Evolutionary conservation across 345 rosid genomes (phyloP).

Genomic region (Sonneratia caseolaris): DNA sequence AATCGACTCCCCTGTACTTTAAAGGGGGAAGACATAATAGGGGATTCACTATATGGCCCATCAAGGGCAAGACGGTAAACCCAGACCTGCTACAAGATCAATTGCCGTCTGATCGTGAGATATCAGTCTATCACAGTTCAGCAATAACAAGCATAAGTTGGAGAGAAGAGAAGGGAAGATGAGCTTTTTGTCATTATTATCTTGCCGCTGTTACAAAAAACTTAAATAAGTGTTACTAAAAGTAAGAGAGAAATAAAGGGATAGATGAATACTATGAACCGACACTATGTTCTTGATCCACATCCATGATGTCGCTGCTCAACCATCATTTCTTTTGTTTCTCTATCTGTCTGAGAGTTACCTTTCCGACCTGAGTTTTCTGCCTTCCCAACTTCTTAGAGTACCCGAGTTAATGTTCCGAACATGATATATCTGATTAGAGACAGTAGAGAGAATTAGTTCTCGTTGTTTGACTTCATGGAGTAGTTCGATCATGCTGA

Average conservation of each 20-base stretch:
- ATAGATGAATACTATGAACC: too few relatives aligned
- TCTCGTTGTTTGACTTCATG: too few relatives aligned
- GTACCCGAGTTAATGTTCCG: too few relatives aligned
- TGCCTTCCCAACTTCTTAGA: too few relatives aligned
- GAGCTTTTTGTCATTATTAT: background rate
- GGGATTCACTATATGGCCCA: too few relatives aligned
- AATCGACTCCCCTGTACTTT: background rate
- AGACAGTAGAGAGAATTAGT: too few relatives aligned
- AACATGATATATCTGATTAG: too few relatives aligned
- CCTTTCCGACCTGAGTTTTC: background rate
- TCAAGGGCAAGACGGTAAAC: background rate
- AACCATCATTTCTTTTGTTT: too few relatives aligned
- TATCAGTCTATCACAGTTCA: background rate
- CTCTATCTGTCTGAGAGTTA: too few relatives aligned
- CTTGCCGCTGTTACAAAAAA: background rate
- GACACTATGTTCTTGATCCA: too few relatives aligned
- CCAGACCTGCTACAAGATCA: background rate
- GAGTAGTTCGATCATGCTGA: background rate
- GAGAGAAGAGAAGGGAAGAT: background rate
- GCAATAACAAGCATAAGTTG: background rate
- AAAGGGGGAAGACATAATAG: too few relatives aligned
- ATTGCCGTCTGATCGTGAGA: background rate
- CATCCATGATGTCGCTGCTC: too few relatives aligned
- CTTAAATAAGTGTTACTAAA: background rate
- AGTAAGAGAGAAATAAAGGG: background rate